Evolutionary conservation across 768 basidiomycete genomes (phyloP).

Genomic region (Pulveroboletus sp.): DNA sequence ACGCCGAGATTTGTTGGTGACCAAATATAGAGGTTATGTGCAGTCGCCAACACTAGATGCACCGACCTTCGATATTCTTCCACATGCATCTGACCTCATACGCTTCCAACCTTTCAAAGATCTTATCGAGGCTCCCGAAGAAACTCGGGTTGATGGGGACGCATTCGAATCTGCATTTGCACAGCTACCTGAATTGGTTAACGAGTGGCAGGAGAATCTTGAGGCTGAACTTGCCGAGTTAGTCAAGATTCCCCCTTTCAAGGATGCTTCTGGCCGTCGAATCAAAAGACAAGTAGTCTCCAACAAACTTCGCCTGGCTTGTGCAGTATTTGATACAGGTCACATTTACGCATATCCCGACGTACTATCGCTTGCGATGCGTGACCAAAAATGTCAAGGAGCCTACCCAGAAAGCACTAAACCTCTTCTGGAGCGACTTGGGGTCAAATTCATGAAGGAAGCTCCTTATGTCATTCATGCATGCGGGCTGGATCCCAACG

Average conservation of each 20-base stretch:
- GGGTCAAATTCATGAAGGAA: conserved; percentile 7
- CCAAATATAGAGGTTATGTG: not conserved
- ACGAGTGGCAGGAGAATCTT: not conserved
- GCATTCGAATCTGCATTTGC: conserved; percentile 1
- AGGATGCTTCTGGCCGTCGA: not conserved
- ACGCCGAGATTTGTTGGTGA: not conserved
- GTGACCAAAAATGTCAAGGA: not conserved
- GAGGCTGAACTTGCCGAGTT: not conserved
- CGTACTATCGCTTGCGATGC: not conserved
- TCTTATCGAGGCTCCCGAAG: not conserved
- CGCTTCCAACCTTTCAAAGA: not conserved
- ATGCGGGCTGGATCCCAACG: conserved; percentile 11
- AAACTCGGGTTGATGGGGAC: not conserved
- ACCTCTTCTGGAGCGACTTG: not conserved
- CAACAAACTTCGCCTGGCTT: conserved; percentile 4
- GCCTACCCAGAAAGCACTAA: not conserved
- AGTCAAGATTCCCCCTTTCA: not conserved
- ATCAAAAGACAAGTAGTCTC: too few species aligned
- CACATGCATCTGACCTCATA: conserved; percentile 1
- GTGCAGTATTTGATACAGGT: conserved; percentile 1
- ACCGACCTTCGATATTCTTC: not conserved
- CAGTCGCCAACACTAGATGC: not conserved
- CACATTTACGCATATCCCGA: not conserved
- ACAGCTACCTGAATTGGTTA: not conserved
- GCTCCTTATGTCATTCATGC: conserved; percentile 8